These are phyloP conservation scores for Ogataea haglerorum DNA, from an alignment of 805 yeast genomes.

Conservation along the genomic window DNA sequence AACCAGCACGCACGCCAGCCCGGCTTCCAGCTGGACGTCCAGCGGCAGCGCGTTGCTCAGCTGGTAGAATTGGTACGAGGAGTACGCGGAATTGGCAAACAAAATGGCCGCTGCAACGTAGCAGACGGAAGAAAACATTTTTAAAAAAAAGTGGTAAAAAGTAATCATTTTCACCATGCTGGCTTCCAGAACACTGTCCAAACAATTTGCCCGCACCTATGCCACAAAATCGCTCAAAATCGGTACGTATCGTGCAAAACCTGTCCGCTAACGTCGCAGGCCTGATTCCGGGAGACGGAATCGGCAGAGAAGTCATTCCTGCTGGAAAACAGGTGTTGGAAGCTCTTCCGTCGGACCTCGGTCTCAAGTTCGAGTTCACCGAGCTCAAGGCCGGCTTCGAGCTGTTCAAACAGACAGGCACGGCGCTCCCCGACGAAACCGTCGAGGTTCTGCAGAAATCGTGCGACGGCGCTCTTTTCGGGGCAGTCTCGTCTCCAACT, in stretches of 20 bases:
- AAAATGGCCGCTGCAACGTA: conserved; percentile 16
- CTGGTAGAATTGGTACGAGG: conserved; percentile 51
- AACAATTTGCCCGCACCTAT: conserved; percentile 5
- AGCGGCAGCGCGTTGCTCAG: conserved; percentile 37
- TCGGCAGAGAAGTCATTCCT: conserved; percentile 96
- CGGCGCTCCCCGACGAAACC: conserved; percentile 92
- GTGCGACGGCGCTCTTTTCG: conserved; percentile 97
- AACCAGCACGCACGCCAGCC: conserved; percentile 43
- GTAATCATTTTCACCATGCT: conserved; percentile 4
- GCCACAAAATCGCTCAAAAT: conserved; percentile 49
- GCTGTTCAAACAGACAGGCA: conserved; percentile 89
- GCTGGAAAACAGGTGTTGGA: conserved; percentile 89
- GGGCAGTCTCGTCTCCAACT: conserved; percentile 95
- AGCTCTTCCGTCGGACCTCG: conserved; percentile 71
- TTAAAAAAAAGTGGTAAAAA: not conserved
- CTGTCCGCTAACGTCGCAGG: conserved; percentile 9
- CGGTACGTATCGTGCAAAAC: conserved; percentile 31
- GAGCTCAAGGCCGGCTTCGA: conserved; percentile 93
- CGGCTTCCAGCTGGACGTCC: conserved; percentile 51
- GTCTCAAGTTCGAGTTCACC: conserved; percentile 79
- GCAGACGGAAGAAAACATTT: conserved; percentile 8
- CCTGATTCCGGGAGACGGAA: conserved; percentile 97
- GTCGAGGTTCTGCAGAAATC: conserved; percentile 69
- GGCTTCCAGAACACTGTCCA: conserved; percentile 8
- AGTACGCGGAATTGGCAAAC: conserved; percentile 50